Evolutionary conservation across 2,329 filamentous ascomycete species (phyloP).

Genomic region (Lachnellula arida): DNA sequence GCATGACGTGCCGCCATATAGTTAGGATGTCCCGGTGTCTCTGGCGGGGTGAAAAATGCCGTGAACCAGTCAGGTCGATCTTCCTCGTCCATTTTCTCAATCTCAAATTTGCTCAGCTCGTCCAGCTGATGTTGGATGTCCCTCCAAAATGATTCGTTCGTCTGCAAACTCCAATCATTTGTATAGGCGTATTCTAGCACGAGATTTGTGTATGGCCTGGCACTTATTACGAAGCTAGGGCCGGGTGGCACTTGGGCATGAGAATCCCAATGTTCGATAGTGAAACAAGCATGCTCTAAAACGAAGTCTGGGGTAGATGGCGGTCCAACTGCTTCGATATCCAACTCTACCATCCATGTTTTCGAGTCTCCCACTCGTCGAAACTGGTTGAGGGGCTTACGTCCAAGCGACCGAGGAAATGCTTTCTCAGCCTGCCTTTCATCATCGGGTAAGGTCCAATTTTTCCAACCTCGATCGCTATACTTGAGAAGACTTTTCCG

Average conservation of each 20-base stretch:
- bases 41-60: background rate
- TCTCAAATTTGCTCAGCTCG: background rate
- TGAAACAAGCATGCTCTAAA: background rate
- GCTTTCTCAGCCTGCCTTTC: too few species aligned
- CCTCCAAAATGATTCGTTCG: background rate
- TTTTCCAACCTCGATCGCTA: background rate
- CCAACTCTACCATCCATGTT: constrained; percentile 1
- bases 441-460: background rate
- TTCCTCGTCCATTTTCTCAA: background rate
- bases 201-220: background rate
- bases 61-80: background rate
- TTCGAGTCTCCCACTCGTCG: background rate
- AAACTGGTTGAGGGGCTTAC: too few species aligned
- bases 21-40: background rate
- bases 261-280: background rate
- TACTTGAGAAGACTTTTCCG: background rate
- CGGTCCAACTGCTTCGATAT: background rate
- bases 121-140: background rate
- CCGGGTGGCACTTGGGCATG: background rate
- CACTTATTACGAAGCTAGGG: background rate
- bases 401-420: too few species aligned
- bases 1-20: background rate
- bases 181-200: background rate
- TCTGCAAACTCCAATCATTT: background rate
- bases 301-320: constrained; percentile 2